Evolutionary conservation across 2,329 filamentous ascomycete species (phyloP).

Genomic region (Cercospora zeae-maydis): DNA sequence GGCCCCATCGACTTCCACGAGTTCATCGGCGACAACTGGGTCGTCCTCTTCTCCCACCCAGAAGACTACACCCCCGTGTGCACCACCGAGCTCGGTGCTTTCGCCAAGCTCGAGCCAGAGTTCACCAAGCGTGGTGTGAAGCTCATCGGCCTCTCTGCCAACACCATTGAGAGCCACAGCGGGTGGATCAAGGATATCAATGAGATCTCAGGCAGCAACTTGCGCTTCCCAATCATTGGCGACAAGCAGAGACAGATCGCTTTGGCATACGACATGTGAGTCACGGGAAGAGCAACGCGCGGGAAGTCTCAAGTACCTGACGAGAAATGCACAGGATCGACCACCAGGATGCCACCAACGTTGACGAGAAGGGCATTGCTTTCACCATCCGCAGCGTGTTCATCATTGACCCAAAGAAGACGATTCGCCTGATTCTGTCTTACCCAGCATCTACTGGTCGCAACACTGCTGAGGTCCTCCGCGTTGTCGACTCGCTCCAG

Average conservation of each 20-base stretch:
- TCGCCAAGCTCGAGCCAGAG: constrained; percentile 61
- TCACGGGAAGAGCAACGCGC: constrained; percentile 11
- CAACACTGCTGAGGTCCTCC: constrained; percentile 53
- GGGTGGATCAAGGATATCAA: constrained; percentile 54
- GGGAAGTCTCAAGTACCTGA: constrained; percentile 6
- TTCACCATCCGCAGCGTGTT: constrained; percentile 65
- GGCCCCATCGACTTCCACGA: constrained; percentile 68
- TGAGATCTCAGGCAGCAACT: constrained; percentile 48
- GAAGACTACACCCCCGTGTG: constrained; percentile 59
- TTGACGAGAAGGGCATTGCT: constrained; percentile 55
- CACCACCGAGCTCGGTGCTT: constrained; percentile 62
- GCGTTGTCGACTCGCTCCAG: constrained; percentile 51
- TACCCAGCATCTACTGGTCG: constrained; percentile 61
- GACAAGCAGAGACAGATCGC: constrained; percentile 54
- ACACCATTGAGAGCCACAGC: constrained; percentile 50
- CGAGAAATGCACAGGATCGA: constrained; percentile 41
- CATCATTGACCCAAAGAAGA: constrained; percentile 63
- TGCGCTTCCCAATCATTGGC: constrained; percentile 53
- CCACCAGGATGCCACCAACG: constrained; percentile 56
- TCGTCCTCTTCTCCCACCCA: constrained; percentile 68
- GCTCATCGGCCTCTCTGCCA: constrained; percentile 56
- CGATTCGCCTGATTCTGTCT: constrained; percentile 57
- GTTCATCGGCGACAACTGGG: constrained; percentile 67
- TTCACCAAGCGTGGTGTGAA: constrained; percentile 61
- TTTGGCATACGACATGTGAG: constrained; percentile 51